Percentiles rank a stretch among this genome's conserved stretches.
These are phyloP conservation scores for Allium sativum DNA, from an alignment of 106 monocot species.

Conservation along the genomic window DNA sequence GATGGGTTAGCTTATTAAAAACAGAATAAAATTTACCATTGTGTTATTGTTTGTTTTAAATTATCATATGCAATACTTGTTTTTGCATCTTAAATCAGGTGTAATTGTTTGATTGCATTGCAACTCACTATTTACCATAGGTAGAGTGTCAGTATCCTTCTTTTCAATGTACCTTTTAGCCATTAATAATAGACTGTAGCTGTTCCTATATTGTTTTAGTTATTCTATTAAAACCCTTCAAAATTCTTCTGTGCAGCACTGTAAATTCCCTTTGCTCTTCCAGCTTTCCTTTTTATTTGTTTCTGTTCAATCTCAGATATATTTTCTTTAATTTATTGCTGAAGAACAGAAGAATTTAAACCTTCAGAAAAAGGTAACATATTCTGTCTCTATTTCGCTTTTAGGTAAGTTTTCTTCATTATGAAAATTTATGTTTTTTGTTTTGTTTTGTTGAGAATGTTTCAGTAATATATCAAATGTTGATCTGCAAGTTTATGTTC, in stretches of 20 bases:
- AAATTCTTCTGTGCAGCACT: constrained; percentile 14
- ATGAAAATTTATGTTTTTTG: background rate
- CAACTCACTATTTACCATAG: constrained; percentile 2
- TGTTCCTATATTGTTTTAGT: constrained; percentile 9
- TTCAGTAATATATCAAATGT: background rate
- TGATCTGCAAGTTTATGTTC: background rate
- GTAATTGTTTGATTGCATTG: too few species aligned
- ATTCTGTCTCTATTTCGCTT: background rate
- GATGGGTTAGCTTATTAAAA: too few species aligned
- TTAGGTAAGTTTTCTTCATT: background rate
- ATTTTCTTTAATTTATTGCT: background rate
- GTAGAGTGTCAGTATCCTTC: constrained; percentile 30
- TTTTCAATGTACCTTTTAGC: constrained; percentile 29
- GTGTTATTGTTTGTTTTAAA: too few species aligned
- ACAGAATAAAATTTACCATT: too few species aligned
- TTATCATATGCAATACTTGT: too few species aligned
- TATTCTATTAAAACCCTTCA: background rate
- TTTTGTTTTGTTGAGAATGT: background rate
- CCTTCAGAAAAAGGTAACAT: constrained; percentile 1
- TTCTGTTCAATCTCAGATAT: constrained; percentile 9
- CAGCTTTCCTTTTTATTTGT: constrained; percentile 13
- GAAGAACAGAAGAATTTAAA: background rate
- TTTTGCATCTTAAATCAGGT: too few species aligned
- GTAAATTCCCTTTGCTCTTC: constrained; percentile 19
- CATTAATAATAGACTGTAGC: constrained; percentile 22